A percentile compares a stretch with the other conserved stretches of the same genome.
Evolutionary conservation across 352 stramenopile genomes (phyloP).

Genomic region (Achlya hypogyna): DNA sequence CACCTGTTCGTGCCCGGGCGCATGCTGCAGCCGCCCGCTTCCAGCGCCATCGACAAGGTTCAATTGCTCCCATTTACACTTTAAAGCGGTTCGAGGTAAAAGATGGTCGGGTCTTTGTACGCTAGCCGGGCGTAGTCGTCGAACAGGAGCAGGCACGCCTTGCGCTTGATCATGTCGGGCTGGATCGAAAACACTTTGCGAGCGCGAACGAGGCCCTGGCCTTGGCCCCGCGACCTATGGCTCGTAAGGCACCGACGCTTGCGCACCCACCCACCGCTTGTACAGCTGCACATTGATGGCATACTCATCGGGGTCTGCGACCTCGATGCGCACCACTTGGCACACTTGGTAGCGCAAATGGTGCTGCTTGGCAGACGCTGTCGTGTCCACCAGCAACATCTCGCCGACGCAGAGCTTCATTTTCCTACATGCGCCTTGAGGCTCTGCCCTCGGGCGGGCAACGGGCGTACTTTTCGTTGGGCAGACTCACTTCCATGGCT

Average conservation of each 20-base stretch:
- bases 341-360: constrained; percentile 71
- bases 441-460: too few relatives aligned
- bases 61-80: neutral
- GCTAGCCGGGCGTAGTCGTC: neutral
- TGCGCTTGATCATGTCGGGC: constrained; percentile 2
- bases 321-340: constrained; percentile 63
- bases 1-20: constrained; percentile 66
- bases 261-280: too few relatives aligned
- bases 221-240: neutral
- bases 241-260: neutral
- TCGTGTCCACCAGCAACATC: constrained; percentile 52
- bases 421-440: neutral
- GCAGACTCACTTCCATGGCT: constrained; percentile 6
- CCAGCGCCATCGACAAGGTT: neutral
- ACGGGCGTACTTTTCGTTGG: neutral
- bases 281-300: constrained; percentile 10
- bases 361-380: constrained; percentile 36
- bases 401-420: constrained; percentile 28
- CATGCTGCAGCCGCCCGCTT: constrained; percentile 22
- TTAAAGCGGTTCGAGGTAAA: constrained; percentile 7
- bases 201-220: neutral
- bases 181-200: constrained; percentile 6
- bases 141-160: neutral
- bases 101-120: constrained; percentile 4
- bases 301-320: constrained; percentile 18